Base-by-base conservation (phyloP, 352 stramenopile genomes). In the Globisporangium orthogonon region DNA sequence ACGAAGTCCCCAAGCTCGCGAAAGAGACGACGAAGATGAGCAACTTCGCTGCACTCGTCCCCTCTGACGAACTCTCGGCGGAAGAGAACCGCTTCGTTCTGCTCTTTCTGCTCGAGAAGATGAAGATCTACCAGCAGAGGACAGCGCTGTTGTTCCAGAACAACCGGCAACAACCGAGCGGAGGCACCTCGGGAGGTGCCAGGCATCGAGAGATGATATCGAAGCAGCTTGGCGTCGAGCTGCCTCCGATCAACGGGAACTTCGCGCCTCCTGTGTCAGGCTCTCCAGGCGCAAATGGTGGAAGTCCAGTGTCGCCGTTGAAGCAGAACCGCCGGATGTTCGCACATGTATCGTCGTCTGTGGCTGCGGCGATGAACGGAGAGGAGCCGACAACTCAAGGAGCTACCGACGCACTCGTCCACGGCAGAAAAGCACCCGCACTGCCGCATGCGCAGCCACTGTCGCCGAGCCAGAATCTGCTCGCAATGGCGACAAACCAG, bases 31-130 rank as follows among this genome's bases (percentile, higher is more conserved):
- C 63, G 11, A 74, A 63, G 0, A 78, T 87, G 66, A 69, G 74
- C 2, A 56, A 58, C 15, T 69, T 85, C 9, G 67, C 69, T 2
- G 52, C 62, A 5, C 55, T 56, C 6, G 41, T 85, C 0, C 52
- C 75, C 7, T 58, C 87, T 28, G 76, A 91, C 18, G 78, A 89
- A 45, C 61, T 91, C 10, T 77, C 69, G 2, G 58, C 60, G 4
- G 57, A 73, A 10, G 74, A 87, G 11, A 69, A 59, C n/a, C 71
- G 67, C 2, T 56, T 70, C 11, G 66, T 88, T 13, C 51, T 91
- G 5, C 45, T 63, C n/a, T 79, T 91, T 41, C 47, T 91, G 7
- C 52, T 91, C 7, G 76, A 83, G 37, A 89, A 87, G 50, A 76
- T 89, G 62, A 68, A 67, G n/a, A 39, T 66, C 3, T 87, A 87